These are phyloP conservation scores for Agastache rugosa DNA, from an alignment of 257 asterid genomes.

Conservation along the genomic window DNA sequence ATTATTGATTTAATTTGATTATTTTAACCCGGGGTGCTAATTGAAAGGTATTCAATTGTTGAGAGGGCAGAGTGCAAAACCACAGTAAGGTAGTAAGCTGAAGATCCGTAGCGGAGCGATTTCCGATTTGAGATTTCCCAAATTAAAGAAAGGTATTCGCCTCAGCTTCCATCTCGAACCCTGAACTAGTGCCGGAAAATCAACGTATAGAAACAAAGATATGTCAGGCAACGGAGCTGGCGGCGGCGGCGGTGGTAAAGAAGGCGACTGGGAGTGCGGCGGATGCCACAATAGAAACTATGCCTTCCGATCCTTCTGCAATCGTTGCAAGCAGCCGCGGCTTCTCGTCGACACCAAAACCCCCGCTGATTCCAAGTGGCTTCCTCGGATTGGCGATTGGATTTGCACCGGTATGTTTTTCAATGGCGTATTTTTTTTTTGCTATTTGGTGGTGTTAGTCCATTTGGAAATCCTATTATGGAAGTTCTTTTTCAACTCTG, in stretches of 20 bases:
- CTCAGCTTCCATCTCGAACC: constrained; percentile 26
- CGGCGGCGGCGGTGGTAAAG: constrained; percentile 56
- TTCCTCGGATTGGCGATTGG: constrained; percentile 97
- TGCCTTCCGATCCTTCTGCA: constrained; percentile 86
- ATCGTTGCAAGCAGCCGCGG: constrained; percentile 91
- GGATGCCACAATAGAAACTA: constrained; percentile 78
- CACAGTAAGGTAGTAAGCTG: background rate
- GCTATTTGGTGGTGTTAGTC: constrained; percentile 9
- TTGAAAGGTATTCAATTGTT: background rate
- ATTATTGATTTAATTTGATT: background rate
- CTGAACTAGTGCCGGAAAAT: constrained; percentile 11
- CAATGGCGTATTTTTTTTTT: background rate
- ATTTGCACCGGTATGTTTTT: constrained; percentile 73
- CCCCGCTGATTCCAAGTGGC: constrained; percentile 90
- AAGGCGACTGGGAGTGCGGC: constrained; percentile 92
- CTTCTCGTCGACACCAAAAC: constrained; percentile 79
- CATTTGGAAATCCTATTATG: background rate
- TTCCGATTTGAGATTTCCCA: constrained; percentile 13
- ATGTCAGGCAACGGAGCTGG: constrained; percentile 45
- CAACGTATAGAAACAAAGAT: constrained; percentile 14
- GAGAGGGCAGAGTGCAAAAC: constrained; percentile 24
- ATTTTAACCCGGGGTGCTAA: constrained; percentile 1
- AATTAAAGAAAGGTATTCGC: constrained; percentile 1
- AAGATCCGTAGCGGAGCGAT: background rate
- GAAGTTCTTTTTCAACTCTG: background rate